Percentiles rank a stretch among this genome's conserved stretches.
Conservation (phyloP, 345 rosid genomes). For the Mallotus nudiflorus region DNA sequence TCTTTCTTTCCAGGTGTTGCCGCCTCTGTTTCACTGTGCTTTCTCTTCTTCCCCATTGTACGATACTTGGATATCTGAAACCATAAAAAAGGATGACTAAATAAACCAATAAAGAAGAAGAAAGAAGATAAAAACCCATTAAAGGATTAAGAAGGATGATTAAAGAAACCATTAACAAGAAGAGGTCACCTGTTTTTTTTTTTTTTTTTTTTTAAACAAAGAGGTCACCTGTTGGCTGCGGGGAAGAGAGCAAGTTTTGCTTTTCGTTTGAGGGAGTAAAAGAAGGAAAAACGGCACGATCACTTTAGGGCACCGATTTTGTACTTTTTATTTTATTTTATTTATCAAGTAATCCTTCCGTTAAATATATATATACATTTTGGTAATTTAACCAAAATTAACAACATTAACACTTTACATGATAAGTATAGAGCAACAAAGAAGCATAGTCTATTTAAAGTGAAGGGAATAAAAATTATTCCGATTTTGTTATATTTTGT, state of each 20-base stretch:
- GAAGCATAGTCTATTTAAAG: too few species aligned
- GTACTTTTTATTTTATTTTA: too few species aligned
- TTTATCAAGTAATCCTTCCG: too few species aligned
- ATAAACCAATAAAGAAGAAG: neutral
- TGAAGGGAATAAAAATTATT: too few species aligned
- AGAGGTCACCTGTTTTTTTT: too few species aligned
- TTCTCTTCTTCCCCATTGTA: slow-evolving; percentile 79
- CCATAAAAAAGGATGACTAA: neutral
- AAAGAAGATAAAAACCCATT: too few species aligned
- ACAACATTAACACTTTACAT: too few species aligned
- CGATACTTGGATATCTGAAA: neutral
- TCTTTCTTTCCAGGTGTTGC: slow-evolving; percentile 40
- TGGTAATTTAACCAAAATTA: too few species aligned
- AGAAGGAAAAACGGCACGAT: neutral
- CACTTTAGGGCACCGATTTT: neutral
- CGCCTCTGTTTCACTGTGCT: slow-evolving; percentile 56
- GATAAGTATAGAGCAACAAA: too few species aligned
- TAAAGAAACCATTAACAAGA: neutral
- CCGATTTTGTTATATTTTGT: too few species aligned
- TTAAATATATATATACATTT: too few species aligned
- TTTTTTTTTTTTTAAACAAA: too few species aligned
- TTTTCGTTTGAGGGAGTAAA: neutral
- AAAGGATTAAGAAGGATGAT: neutral
- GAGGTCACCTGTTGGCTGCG: neutral
- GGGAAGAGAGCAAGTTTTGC: neutral